These are phyloP conservation scores for Globisporangium parvum DNA, from an alignment of 352 stramenopile species.

Conservation along the genomic window DNA sequence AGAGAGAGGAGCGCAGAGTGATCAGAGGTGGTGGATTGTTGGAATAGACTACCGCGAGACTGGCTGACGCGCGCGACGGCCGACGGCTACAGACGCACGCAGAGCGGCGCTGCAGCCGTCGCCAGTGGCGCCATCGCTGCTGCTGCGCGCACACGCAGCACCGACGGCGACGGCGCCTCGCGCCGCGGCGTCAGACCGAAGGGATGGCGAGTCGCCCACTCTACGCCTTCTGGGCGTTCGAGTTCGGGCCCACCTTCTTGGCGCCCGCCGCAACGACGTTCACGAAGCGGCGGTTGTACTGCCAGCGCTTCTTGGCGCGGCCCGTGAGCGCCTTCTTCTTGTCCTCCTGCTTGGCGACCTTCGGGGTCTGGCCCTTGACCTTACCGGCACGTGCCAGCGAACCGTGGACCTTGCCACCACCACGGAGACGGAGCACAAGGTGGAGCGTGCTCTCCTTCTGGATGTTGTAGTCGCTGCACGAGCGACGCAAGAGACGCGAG, in stretches of 20 bases:
- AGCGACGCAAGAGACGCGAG: neutral
- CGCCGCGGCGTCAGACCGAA: conserved; percentile 7
- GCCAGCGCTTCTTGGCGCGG: conserved; percentile 99
- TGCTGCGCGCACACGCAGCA: neutral
- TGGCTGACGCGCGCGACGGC: conserved; percentile 3
- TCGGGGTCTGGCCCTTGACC: conserved; percentile 99
- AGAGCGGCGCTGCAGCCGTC: conserved; percentile 8
- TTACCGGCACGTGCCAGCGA: conserved; percentile 99
- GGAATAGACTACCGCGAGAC: conserved; percentile 33
- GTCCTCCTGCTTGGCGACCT: conserved; percentile 98
- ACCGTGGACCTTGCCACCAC: conserved; percentile 98
- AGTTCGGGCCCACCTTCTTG: conserved; percentile 98
- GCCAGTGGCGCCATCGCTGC: neutral
- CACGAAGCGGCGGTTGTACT: conserved; percentile 99
- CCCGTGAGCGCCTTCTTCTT: conserved; percentile 96
- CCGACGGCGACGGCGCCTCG: neutral
- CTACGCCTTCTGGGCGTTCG: conserved; percentile 93
- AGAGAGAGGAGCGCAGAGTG: conserved; percentile 15
- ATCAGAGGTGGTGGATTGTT: conserved; percentile 41
- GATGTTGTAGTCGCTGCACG: conserved; percentile 94
- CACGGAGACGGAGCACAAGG: conserved; percentile 93
- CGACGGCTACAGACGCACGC: conserved; percentile 21
- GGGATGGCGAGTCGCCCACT: conserved; percentile 3
- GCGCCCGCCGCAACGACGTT: conserved; percentile 97
- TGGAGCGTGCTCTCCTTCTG: conserved; percentile 97